These are phyloP conservation scores for Fusarium odoratissimum DNA, from an alignment of 2,329 filamentous ascomycete genomes.

Conservation along the genomic window DNA sequence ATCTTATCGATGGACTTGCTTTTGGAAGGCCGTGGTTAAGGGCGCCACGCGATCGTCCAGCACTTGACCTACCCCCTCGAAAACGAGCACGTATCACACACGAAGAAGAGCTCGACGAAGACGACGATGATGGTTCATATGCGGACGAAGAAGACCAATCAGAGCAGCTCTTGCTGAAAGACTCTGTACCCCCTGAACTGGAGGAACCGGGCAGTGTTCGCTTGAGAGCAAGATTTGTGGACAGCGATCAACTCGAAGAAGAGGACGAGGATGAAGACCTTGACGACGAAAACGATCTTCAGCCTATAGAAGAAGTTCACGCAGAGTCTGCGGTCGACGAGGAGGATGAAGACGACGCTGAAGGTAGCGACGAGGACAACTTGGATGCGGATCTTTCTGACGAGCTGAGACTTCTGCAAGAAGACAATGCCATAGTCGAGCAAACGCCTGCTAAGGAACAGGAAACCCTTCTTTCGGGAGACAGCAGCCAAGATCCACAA, in stretches of 20 bases:
- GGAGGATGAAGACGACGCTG: conserved; percentile 28
- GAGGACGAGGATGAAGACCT: conserved; percentile 23
- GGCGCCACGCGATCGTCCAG: conserved; percentile 69
- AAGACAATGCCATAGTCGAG: conserved; percentile 36
- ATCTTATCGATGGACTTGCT: conserved; percentile 85
- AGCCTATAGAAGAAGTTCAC: background rate
- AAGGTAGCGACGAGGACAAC: conserved; percentile 26
- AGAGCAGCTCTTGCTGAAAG: conserved; percentile 50
- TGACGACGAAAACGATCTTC: conserved; percentile 48
- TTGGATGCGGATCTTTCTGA: conserved; percentile 33
- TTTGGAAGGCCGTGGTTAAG: conserved; percentile 81
- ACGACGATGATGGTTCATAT: conserved; percentile 51
- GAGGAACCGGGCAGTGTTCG: conserved; percentile 36
- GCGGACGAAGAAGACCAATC: conserved; percentile 47
- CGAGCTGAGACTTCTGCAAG: conserved; percentile 38
- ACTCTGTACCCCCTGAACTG: conserved; percentile 25
- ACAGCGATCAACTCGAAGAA: conserved; percentile 32
- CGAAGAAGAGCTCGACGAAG: conserved; percentile 55
- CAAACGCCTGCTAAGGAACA: conserved; percentile 9
- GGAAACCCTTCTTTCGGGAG: conserved; percentile 2
- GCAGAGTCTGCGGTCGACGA: conserved; percentile 26
- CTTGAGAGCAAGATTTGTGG: conserved; percentile 35
- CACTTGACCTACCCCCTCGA: conserved; percentile 77
- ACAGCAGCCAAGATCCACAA: background rate
- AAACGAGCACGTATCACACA: conserved; percentile 70